These are phyloP conservation scores for Saccharomyces uvarum DNA, from an alignment of 1,139 yeast species.

Conservation along the genomic window DNA sequence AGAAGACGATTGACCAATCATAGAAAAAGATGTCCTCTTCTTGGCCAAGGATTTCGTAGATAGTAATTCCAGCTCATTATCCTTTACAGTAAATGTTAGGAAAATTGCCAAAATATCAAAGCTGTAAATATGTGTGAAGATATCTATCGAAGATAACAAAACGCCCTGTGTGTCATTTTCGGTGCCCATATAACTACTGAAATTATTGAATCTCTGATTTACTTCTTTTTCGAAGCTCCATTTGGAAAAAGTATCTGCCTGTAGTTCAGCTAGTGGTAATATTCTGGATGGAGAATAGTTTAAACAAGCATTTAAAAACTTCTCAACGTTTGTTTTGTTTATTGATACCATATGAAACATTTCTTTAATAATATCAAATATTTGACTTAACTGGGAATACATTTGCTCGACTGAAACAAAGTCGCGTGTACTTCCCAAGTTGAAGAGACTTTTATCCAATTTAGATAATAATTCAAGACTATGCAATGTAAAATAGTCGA, in stretches of 20 bases:
- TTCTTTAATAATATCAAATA: slow-evolving; percentile 9
- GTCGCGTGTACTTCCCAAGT: slow-evolving; percentile 2
- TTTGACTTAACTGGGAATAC: slow-evolving; percentile 6
- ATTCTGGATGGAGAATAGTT: slow-evolving; percentile 18
- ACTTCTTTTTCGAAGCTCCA: slow-evolving; percentile 2
- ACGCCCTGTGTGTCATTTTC: background rate
- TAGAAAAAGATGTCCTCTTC: background rate
- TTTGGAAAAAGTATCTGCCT: slow-evolving; percentile 7
- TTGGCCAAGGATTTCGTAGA: background rate
- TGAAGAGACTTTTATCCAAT: slow-evolving; percentile 2
- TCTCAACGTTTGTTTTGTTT: slow-evolving; percentile 14
- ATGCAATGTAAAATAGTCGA: slow-evolving; percentile 14
- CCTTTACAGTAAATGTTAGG: background rate
- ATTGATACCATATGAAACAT: slow-evolving; percentile 10
- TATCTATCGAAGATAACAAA: background rate
- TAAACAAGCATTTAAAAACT: slow-evolving; percentile 18
- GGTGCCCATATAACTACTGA: background rate
- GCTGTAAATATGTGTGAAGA: slow-evolving; percentile 3
- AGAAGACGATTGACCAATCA: background rate
- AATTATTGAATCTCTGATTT: background rate
- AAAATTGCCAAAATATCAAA: background rate
- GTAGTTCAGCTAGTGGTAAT: slow-evolving; percentile 10
- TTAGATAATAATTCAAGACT: slow-evolving; percentile 10
- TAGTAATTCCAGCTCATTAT: background rate
- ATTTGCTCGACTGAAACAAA: slow-evolving; percentile 3